Conservation (phyloP, 257 asterid genomes). For the Knoxia roxburghii region DNA sequence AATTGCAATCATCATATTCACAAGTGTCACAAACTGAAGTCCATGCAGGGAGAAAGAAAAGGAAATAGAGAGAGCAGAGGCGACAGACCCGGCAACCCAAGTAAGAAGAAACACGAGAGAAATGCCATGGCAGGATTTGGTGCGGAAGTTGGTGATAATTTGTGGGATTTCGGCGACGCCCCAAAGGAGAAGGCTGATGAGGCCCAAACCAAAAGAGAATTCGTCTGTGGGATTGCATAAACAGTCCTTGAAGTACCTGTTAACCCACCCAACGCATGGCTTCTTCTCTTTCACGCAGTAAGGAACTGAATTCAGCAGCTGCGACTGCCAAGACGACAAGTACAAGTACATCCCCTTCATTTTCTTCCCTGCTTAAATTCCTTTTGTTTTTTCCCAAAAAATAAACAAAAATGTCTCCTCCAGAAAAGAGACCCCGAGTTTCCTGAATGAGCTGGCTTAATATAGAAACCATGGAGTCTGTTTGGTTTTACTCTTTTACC, state of each 20-base stretch:
- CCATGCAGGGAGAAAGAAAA: background rate
- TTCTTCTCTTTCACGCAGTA: constrained; percentile 51
- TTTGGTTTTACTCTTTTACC: background rate
- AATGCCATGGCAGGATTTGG: constrained; percentile 83
- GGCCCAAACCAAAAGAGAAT: constrained; percentile 69
- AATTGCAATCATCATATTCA: background rate
- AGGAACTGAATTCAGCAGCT: constrained; percentile 27
- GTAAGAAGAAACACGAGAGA: constrained; percentile 69
- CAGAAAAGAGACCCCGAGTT: too few species aligned
- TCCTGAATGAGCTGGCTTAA: background rate
- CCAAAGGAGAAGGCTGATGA: constrained; percentile 67
- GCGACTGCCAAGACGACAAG: too few species aligned
- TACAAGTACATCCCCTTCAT: constrained; percentile 34
- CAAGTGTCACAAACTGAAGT: background rate
- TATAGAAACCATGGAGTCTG: background rate
- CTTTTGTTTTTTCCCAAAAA: too few species aligned
- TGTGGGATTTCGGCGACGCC: constrained; percentile 93
- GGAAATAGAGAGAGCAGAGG: background rate
- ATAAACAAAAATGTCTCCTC: background rate
- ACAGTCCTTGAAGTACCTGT: constrained; percentile 67
- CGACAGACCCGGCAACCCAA: constrained; percentile 69
- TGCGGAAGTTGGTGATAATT: constrained; percentile 63
- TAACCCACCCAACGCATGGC: constrained; percentile 60
- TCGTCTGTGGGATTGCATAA: constrained; percentile 60
- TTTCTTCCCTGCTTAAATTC: background rate